phyloP scores from a whole-genome alignment of 176 grass and related monocot genomes.

The Lolium multiflorum region DNA sequence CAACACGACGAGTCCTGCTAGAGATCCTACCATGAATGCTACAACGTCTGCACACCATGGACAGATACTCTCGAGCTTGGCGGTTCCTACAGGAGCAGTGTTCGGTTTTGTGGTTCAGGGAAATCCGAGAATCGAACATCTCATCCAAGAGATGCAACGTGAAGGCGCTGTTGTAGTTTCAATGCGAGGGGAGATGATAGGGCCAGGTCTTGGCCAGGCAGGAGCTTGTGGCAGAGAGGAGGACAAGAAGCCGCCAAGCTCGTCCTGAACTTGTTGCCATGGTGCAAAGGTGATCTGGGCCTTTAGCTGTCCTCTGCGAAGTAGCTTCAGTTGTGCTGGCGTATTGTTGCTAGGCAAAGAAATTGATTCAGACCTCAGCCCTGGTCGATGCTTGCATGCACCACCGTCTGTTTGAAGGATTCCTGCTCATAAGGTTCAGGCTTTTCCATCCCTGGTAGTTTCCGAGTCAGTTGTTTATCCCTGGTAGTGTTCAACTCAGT shows the following conservation, averaged over 20 bases:
- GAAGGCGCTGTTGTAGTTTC: conserved; percentile 37
- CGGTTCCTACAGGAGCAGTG: background rate
- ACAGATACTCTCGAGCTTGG: background rate
- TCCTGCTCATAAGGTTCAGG: too few species aligned
- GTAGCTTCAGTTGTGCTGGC: background rate
- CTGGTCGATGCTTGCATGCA: background rate
- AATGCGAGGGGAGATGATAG: conserved; percentile 21
- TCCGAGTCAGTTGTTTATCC: too few species aligned
- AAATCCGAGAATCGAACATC: conserved; percentile 19
- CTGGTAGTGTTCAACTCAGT: too few species aligned
- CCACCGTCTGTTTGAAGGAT: background rate
- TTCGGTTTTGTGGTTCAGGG: conserved; percentile 17
- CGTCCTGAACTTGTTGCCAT: background rate
- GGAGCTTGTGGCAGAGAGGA: background rate
- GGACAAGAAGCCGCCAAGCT: too few species aligned
- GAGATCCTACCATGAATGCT: background rate
- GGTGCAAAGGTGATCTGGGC: background rate
- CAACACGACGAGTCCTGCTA: background rate
- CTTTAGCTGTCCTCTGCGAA: background rate
- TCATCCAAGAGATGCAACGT: conserved; percentile 28
- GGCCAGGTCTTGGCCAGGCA: background rate
- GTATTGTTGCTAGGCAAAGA: background rate
- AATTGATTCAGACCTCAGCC: background rate
- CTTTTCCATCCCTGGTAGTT: too few species aligned
- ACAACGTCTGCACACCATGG: background rate